Percentiles rank a stretch among this genome's conserved stretches.
Evolutionary conservation across 1,284 basidiomycete species (phyloP).

Genomic region (Boletellus dicymbophilus): DNA sequence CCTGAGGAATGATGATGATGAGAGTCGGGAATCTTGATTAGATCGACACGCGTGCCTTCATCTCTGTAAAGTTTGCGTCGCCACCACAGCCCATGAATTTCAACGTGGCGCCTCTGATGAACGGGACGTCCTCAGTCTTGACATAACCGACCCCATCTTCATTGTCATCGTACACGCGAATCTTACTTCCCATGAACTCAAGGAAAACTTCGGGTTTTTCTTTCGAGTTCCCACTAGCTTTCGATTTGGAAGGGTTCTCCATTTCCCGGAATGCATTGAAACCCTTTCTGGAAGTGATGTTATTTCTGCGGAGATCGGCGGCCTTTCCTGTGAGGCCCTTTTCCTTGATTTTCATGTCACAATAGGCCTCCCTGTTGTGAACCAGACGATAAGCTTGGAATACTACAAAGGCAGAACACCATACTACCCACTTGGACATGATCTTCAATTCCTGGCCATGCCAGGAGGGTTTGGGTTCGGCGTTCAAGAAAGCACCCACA

Average conservation of each 20-base stretch:
- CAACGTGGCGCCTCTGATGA: slow-evolving; percentile 71
- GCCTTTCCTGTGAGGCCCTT: slow-evolving; percentile 81
- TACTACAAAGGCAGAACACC: neutral
- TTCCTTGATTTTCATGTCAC: slow-evolving; percentile 97
- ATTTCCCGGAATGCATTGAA: slow-evolving; percentile 94
- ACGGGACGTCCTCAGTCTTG: slow-evolving; percentile 71
- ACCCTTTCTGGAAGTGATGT: slow-evolving; percentile 51
- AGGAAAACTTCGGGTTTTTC: slow-evolving; percentile 62
- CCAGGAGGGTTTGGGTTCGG: slow-evolving; percentile 80
- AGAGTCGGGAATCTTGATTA: neutral
- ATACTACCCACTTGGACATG: slow-evolving; percentile 86
- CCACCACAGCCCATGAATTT: slow-evolving; percentile 74
- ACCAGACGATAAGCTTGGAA: neutral
- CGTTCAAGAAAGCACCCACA: slow-evolving; percentile 77
- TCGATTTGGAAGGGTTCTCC: slow-evolving; percentile 46
- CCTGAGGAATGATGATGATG: slow-evolving; percentile 38
- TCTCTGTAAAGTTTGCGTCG: slow-evolving; percentile 65
- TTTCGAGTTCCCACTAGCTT: slow-evolving; percentile 41
- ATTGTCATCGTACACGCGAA: slow-evolving; percentile 62
- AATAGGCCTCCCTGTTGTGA: slow-evolving; percentile 75
- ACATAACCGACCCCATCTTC: slow-evolving; percentile 62
- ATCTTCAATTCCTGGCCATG: slow-evolving; percentile 73
- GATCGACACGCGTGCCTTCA: slow-evolving; percentile 52
- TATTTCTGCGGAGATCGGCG: slow-evolving; percentile 55
- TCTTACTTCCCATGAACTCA: slow-evolving; percentile 68